Conservation (phyloP, 805 yeast species). For the Blastobotrys muscicola region DNA sequence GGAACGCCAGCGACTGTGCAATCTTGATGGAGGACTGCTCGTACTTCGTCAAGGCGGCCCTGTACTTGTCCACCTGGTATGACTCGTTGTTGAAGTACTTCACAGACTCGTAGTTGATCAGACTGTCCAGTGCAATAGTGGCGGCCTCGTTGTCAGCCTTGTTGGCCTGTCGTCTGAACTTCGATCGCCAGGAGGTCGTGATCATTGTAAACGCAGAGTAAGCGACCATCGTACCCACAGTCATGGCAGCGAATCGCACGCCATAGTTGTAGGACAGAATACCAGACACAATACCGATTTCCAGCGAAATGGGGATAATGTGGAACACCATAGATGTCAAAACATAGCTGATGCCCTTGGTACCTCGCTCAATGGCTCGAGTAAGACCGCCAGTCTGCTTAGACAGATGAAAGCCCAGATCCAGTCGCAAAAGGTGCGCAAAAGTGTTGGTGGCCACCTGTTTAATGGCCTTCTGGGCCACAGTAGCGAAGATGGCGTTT, state of each 20-base stretch:
- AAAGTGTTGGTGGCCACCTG: conserved; percentile 85
- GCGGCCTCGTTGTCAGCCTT: conserved; percentile 95
- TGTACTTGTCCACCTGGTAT: conserved; percentile 72
- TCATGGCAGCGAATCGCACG: conserved; percentile 75
- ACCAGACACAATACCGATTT: conserved; percentile 88
- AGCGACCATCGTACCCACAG: conserved; percentile 78
- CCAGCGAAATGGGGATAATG: conserved; percentile 85
- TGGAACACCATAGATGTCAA: conserved; percentile 96
- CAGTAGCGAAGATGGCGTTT: conserved; percentile 91
- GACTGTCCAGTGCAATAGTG: conserved; percentile 83
- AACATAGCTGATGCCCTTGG: conserved; percentile 92
- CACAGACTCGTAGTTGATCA: conserved; percentile 90
- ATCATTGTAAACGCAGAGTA: conserved; percentile 80
- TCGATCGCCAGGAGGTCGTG: conserved; percentile 95
- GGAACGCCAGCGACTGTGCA: conserved; percentile 65
- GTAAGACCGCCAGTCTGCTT: conserved; percentile 95
- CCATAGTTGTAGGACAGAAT: conserved; percentile 92
- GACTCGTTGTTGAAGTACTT: conserved; percentile 88
- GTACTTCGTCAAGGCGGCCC: conserved; percentile 60
- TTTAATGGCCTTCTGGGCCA: conserved; percentile 89
- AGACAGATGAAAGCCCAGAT: conserved; percentile 79
- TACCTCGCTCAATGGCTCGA: conserved; percentile 94
- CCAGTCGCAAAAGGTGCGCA: conserved; percentile 71
- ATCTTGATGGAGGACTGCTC: conserved; percentile 61
- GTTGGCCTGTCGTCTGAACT: conserved; percentile 81